A percentile compares a stretch with the other conserved stretches of the same genome.
Conservation (phyloP, 768 basidiomycete species). For the Mycena indigotica region DNA sequence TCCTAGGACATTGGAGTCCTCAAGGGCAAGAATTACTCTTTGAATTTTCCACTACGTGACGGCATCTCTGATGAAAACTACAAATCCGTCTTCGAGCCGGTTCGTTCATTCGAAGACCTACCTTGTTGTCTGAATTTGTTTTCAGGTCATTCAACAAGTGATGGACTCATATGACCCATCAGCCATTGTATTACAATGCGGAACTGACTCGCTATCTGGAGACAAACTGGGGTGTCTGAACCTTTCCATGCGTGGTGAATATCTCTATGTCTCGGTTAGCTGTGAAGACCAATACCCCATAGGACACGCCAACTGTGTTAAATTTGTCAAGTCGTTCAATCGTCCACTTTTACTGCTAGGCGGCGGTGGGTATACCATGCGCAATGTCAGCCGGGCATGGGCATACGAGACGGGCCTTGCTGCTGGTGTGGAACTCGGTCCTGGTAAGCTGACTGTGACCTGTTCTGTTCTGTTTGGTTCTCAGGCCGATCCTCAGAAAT, state of each 20-base stretch:
- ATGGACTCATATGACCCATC: slow-evolving; percentile 95
- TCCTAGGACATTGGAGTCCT: slow-evolving; percentile 86
- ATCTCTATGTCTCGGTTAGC: no score
- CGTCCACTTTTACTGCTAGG: slow-evolving; percentile 92
- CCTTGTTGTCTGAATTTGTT: not conserved
- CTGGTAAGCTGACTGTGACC: slow-evolving; percentile 52
- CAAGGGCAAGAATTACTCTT: slow-evolving; percentile 91
- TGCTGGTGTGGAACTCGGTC: slow-evolving; percentile 91
- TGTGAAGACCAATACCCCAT: slow-evolving; percentile 1
- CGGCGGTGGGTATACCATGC: slow-evolving; percentile 98
- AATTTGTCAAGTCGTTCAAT: slow-evolving; percentile 95
- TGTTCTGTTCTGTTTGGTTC: not conserved
- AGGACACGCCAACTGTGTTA: slow-evolving; percentile 96
- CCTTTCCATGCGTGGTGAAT: slow-evolving; percentile 88
- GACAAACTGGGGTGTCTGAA: slow-evolving; percentile 97
- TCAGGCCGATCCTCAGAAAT: slow-evolving; percentile 62
- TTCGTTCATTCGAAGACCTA: slow-evolving; percentile 39
- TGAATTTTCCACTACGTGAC: slow-evolving; percentile 94
- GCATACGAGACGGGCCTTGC: slow-evolving; percentile 97
- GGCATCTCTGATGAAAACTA: slow-evolving; percentile 96
- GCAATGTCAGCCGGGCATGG: slow-evolving; percentile 96
- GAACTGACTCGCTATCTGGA: slow-evolving; percentile 94
- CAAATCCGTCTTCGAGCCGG: slow-evolving; percentile 93
- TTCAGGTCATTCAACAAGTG: slow-evolving; percentile 86
- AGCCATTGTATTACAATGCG: slow-evolving; percentile 95